Evolutionary conservation across 208 protist genomes (phyloP).

Genomic region (Balamuthia mandrillaris): DNA sequence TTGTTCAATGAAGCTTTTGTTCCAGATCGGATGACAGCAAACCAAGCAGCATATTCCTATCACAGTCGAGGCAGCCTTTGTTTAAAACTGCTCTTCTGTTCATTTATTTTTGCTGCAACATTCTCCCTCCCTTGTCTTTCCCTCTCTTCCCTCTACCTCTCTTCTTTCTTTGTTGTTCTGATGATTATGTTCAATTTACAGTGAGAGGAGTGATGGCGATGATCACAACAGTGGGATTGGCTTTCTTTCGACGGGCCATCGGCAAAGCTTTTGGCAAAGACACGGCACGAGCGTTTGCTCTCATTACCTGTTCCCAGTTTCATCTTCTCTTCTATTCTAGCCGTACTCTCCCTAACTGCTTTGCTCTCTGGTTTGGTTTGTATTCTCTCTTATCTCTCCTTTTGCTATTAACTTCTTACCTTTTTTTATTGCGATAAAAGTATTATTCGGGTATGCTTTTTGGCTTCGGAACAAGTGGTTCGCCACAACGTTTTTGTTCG

Average conservation of each 20-base stretch:
- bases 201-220: slow-evolving; percentile 39
- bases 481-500: background rate
- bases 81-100: no score
- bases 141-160: background rate
- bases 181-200: background rate
- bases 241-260: slow-evolving; percentile 5
- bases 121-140: background rate
- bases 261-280: slow-evolving; percentile 32
- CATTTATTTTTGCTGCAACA: no score
- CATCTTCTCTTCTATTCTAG: slow-evolving; percentile 85
- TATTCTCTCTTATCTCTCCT: background rate
- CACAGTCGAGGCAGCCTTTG: no score
- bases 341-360: slow-evolving; percentile 85
- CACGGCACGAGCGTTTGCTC: background rate
- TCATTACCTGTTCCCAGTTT: slow-evolving; percentile 76
- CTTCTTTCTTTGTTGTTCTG: background rate
- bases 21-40: no score
- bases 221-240: background rate
- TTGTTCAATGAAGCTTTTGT: no score
- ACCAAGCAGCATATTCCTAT: no score
- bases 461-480: slow-evolving; percentile 26
- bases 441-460: slow-evolving; percentile 19
- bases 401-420: background rate
- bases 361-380: slow-evolving; percentile 65
- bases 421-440: background rate